Conservation (phyloP, 106 monocot genomes). For the Chionographis japonica region DNA sequence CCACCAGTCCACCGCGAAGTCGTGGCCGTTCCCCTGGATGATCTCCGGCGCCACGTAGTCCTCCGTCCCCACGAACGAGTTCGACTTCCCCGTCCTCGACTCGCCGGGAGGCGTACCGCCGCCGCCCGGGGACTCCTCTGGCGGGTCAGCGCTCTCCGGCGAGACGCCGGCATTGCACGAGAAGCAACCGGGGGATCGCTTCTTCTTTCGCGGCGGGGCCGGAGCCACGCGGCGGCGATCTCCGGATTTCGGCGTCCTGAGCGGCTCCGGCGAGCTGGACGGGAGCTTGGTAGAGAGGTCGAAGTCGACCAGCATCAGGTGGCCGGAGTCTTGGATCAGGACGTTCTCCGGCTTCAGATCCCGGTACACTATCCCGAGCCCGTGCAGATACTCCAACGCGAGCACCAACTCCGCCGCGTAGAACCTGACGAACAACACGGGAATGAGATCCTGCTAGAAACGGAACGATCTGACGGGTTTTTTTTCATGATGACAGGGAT, state of each 20-base stretch:
- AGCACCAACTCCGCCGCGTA: conserved; percentile 96
- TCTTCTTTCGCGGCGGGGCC: background rate
- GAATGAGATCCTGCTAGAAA: background rate
- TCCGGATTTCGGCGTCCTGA: background rate
- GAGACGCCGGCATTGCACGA: conserved; percentile 26
- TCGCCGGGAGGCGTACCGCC: background rate
- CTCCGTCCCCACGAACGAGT: conserved; percentile 97
- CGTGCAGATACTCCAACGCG: conserved; percentile 73
- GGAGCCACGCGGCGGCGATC: background rate
- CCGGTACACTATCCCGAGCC: conserved; percentile 68
- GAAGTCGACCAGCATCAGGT: conserved; percentile 96
- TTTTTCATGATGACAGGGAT: background rate
- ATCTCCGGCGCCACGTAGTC: conserved; percentile 96
- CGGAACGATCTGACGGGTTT: too few relatives aligned
- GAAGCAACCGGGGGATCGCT: conserved; percentile 7
- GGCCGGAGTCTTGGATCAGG: conserved; percentile 77
- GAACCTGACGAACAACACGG: conserved; percentile 39
- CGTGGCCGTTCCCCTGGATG: conserved; percentile 73
- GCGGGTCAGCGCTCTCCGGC: conserved; percentile 15
- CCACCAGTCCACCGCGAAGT: conserved; percentile 94
- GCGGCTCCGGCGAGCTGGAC: background rate
- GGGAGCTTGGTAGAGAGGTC: conserved; percentile 77
- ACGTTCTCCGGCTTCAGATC: conserved; percentile 97
- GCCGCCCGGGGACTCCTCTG: background rate
- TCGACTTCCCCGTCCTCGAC: conserved; percentile 47